phyloP scores from a whole-genome alignment of 2,329 filamentous ascomycete genomes.

The Davidsoniella neocaledoniae region DNA sequence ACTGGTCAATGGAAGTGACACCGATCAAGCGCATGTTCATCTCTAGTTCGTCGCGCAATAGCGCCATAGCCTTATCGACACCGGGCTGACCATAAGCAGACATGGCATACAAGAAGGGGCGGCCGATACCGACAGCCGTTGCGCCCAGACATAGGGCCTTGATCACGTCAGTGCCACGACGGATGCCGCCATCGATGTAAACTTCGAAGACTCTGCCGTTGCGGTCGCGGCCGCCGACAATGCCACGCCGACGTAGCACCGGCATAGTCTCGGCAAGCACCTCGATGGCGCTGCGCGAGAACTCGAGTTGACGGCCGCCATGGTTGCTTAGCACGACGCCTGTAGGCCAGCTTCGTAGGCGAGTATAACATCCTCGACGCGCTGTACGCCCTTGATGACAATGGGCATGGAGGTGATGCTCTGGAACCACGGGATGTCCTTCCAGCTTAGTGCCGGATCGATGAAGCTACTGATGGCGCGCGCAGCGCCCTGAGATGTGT shows the following conservation, averaged over 20 bases:
- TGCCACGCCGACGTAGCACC: constrained; percentile 54
- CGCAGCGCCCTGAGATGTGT: constrained; percentile 81
- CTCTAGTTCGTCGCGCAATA: constrained; percentile 91
- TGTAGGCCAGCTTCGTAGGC: constrained; percentile 72
- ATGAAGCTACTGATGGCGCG: constrained; percentile 94
- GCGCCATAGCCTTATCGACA: constrained; percentile 80
- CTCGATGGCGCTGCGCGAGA: constrained; percentile 75
- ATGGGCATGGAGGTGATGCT: constrained; percentile 89
- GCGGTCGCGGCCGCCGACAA: constrained; percentile 38
- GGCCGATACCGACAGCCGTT: constrained; percentile 79
- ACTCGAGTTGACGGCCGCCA: constrained; percentile 86
- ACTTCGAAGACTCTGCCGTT: constrained; percentile 45
- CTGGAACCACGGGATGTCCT: constrained; percentile 84
- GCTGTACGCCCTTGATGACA: constrained; percentile 88
- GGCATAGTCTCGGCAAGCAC: constrained; percentile 89
- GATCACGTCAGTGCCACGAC: constrained; percentile 82
- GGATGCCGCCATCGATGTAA: constrained; percentile 78
- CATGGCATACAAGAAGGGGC: constrained; percentile 95
- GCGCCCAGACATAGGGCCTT: constrained; percentile 91
- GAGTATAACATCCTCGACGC: constrained; percentile 81
- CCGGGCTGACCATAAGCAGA: constrained; percentile 73
- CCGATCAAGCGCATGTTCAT: constrained; percentile 98
- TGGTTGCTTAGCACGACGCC: constrained; percentile 89
- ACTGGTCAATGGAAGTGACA: constrained; percentile 52
- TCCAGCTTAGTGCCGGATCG: constrained; percentile 85